Base-by-base conservation (phyloP, 1,284 basidiomycete genomes). In the Ceratobasidium sp. region DNA sequence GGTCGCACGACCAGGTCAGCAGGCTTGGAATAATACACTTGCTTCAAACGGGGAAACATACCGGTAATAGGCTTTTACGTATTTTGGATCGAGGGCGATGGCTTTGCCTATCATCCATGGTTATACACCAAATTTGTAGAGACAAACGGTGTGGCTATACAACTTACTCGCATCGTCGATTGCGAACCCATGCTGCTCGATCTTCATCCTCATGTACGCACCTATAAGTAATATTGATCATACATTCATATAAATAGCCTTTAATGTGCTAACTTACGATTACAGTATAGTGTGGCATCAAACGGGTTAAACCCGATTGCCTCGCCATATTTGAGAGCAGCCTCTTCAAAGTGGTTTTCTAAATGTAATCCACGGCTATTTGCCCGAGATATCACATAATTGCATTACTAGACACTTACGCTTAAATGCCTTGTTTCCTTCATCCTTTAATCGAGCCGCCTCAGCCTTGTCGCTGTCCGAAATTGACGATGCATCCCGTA, bases 61-160 rank as follows among this genome's bases (percentile, higher is more conserved):
- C 90, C 92, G 84, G 80, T 92, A 96, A 79, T 92, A 95, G 0
- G 94, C 94, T 80, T 99, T 99, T 72, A 91, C 90, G 80, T 97
- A 98, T 77, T 89, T 91, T 0, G 93, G 88, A 81, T 99, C 94
- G 75, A 98, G 83, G 76, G 91, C 85, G 74, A 99, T 92, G 6
- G 97, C 97, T 78, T 90, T 91, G 74, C 86, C 92, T 95, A 62
- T 41, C 72, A 45, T 57, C 34, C 32, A 48, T n/a, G 21, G 23
- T 23, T 26, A 60, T 62, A 45, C 60, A 45, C 45, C 43, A 71
- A 74, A 45, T 72, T 74, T 71, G 55, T 12, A 41, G 30, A 2
- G 32, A 43, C 10, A 0, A 5, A 69, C 23, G 6, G 39, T 34
- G 12, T 39, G 32, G 65, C 52, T 59, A 14, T 21, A 43, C 28